Evolutionary conservation across 495 filamentous ascomycete species (phyloP).

Genomic region (Xylaria intraflava): DNA sequence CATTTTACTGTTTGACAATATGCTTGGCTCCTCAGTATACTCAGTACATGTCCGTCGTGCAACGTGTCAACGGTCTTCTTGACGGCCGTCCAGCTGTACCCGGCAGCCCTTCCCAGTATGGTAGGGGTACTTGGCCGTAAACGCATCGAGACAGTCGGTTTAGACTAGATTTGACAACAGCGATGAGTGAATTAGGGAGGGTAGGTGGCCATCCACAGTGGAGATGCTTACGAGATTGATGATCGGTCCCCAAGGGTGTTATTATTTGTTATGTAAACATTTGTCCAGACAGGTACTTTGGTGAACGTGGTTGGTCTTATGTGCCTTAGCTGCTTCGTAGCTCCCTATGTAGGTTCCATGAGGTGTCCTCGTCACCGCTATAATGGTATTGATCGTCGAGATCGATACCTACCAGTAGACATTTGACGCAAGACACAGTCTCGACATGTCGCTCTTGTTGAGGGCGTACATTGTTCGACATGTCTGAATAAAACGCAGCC

Average conservation of each 20-base stretch:
- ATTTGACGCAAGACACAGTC: slow-evolving; percentile 1
- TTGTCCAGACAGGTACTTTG: neutral
- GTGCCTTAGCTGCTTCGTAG: too few species aligned
- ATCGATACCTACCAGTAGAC: too few species aligned
- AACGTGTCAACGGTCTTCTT: slow-evolving; percentile 11
- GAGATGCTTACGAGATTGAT: too few species aligned
- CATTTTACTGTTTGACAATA: slow-evolving; percentile 14
- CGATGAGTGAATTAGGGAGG: neutral
- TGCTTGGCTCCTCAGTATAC: slow-evolving; percentile 4
- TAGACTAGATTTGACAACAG: neutral
- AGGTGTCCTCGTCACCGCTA: neutral
- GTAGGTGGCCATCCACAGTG: too few species aligned
- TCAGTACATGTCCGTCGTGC: slow-evolving; percentile 3
- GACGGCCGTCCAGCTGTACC: neutral
- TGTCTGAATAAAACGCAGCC: slow-evolving; percentile 2
- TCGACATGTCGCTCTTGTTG: neutral
- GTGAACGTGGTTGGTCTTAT: neutral
- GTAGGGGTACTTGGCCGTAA: neutral
- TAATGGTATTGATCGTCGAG: slow-evolving; percentile 5
- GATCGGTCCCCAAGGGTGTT: neutral
- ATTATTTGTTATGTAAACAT: neutral
- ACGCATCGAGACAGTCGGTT: neutral
- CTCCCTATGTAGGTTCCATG: neutral
- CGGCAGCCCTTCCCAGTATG: neutral
- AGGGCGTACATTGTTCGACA: slow-evolving; percentile 2